Evolutionary conservation across 2,329 filamentous ascomycete species (phyloP), one percentile per base, ranked within the genome.

Genomic region (Nemania diffusa): DNA sequence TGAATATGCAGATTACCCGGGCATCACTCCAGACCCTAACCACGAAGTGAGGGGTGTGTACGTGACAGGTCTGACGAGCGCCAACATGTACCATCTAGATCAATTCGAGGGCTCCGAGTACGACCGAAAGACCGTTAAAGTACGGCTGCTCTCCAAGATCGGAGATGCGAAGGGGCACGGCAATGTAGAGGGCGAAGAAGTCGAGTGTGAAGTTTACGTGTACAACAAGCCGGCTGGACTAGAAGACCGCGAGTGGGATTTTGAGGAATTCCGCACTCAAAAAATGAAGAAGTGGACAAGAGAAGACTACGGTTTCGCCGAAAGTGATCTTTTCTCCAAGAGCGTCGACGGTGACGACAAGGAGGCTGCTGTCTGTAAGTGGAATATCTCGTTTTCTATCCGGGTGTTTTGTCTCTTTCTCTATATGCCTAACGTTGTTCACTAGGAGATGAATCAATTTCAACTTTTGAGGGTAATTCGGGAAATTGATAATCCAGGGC

Each of bases 221-320:
- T 94, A 86, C 79, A 81, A 83, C 51, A 69, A 81, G 1, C 78
- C 81, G 17, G 71, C 79, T 0, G 42, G 75, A 0, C 80, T 98
- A 20, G 93, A 97, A 78, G 83, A 87, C 34, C 79, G 82, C 24
- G 94, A 97, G 78, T 98, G 95, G 95, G 92, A 97, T 78, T 96
- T 94, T 81, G 89, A 90, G 55, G 88, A 92, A 69, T 98, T 97
- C 77, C 88, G 91, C 68, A 84, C 84, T 73, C 90, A 96, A 69
- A 97, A 94, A 82, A 81, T 89, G 81, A 77, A 77, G 62, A 64
- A 75, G 3, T 89, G 86, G 87, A 84, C 85, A 5, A 78, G 85
- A n/a, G 82, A 81, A 32, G 83, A 83, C 57, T 83, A 83, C 70
- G 77, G 78, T 9, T 84, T 84, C 68, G 80, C 82, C 27, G 80